These are phyloP conservation scores for Suillus americanus DNA, from an alignment of 768 basidiomycete genomes.

Conservation along the genomic window DNA sequence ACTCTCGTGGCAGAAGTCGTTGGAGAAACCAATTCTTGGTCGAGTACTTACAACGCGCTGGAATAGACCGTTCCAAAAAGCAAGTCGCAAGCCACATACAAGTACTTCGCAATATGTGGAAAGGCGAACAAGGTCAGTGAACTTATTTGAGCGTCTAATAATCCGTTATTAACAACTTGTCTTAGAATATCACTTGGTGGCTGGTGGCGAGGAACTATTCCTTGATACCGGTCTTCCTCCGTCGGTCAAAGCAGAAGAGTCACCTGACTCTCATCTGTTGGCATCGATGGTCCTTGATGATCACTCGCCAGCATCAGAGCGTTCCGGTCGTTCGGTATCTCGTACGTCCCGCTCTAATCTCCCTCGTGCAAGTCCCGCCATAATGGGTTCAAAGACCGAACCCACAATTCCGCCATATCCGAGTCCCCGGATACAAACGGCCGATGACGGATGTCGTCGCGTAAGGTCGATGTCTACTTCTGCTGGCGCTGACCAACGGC, in stretches of 20 bases:
- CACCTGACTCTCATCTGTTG: constrained; percentile 40
- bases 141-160: constrained; percentile 3
- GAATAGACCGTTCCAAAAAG: constrained; percentile 77
- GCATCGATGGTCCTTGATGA: constrained; percentile 39
- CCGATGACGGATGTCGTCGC: constrained; percentile 30
- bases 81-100: constrained; percentile 91
- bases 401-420: constrained; percentile 25
- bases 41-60: constrained; percentile 69
- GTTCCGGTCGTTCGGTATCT: constrained; percentile 29
- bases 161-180: constrained; percentile 1
- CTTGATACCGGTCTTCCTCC: constrained; percentile 48
- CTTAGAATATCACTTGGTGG: constrained; percentile 74
- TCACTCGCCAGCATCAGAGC: constrained; percentile 31
- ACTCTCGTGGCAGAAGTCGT: constrained; percentile 73
- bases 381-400: constrained; percentile 21
- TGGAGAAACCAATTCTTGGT: constrained; percentile 88
- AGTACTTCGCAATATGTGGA: constrained; percentile 86
- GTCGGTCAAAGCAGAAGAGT: constrained; percentile 57
- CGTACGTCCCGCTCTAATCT: constrained; percentile 25
- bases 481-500: constrained; percentile 29
- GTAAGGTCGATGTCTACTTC: constrained; percentile 32
- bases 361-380: constrained; percentile 23
- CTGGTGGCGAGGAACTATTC: constrained; percentile 75
- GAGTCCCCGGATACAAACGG: constrained; percentile 18
- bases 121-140: constrained; percentile 67